Evolutionary conservation across 2,329 filamentous ascomycete species (phyloP).

Genomic region (Monosporascus cannonballus): DNA sequence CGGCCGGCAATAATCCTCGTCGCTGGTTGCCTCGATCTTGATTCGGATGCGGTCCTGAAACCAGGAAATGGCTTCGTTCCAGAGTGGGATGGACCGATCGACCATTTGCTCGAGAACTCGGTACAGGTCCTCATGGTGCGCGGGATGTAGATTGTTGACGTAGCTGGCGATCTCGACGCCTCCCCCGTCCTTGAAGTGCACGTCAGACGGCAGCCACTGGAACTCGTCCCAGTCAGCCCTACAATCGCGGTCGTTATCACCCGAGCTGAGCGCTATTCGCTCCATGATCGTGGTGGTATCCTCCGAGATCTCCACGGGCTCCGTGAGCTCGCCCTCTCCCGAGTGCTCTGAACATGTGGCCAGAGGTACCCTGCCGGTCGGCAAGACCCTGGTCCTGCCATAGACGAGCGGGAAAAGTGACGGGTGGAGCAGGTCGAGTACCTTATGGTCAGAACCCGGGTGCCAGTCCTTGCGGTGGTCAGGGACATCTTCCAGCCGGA

Average conservation of each 20-base stretch:
- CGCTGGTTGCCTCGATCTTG: not conserved
- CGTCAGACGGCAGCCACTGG: conserved; percentile 46
- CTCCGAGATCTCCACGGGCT: not conserved
- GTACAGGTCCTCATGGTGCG: conserved; percentile 32
- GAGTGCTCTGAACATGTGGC: conserved; percentile 18
- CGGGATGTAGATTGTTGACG: conserved; percentile 48
- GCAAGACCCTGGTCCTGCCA: conserved; percentile 37
- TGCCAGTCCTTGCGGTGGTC: conserved; percentile 53
- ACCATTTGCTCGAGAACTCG: conserved; percentile 35
- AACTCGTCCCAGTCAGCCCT: conserved; percentile 21
- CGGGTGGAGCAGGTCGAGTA: conserved; percentile 59
- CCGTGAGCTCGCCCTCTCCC: conserved; percentile 24
- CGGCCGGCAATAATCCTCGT: conserved; percentile 6
- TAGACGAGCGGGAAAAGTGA: conserved; percentile 57
- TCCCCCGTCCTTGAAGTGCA: conserved; percentile 32
- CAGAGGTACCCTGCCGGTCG: conserved; percentile 28
- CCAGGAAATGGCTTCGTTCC: conserved; percentile 28
- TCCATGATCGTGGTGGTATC: not conserved
- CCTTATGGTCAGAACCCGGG: conserved; percentile 47
- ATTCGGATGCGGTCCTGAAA: conserved; percentile 9
- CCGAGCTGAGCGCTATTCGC: not conserved
- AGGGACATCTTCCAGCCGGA: conserved; percentile 43
- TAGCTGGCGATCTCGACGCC: conserved; percentile 40
- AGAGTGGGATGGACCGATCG: conserved; percentile 36
- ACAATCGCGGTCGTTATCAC: not conserved